Conservation (phyloP, 331 rosid species). For the Acacia pycnantha region DNA sequence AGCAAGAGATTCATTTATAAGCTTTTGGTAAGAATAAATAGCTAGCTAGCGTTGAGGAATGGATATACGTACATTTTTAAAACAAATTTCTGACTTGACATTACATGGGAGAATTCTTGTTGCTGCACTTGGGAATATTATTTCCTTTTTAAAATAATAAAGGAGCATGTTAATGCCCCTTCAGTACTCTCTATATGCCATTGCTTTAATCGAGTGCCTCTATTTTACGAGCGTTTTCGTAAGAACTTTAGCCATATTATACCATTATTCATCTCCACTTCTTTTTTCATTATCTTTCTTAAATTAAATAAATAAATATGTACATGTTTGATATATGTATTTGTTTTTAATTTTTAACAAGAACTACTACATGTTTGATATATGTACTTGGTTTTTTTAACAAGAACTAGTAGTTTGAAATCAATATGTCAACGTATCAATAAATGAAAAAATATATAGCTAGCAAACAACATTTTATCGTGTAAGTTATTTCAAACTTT, state of each 20-base stretch:
- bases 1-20: conserved; percentile 23
- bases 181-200: not conserved
- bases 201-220: not conserved
- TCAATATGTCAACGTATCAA: not conserved
- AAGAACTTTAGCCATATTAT: not conserved
- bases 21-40: not conserved
- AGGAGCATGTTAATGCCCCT: not conserved
- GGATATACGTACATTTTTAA: conserved; percentile 17
- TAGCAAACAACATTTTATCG: not conserved
- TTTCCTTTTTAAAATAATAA: not conserved
- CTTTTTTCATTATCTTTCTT: not conserved
- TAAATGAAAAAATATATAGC: not conserved
- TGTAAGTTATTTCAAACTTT: not conserved
- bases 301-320: too few relatives aligned
- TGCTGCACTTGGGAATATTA: conserved; percentile 24
- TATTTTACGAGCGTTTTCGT: not conserved
- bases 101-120: conserved; percentile 36
- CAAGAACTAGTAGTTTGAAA: not conserved
- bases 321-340: not conserved
- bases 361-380: not conserved
- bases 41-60: not conserved
- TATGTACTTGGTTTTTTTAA: not conserved
- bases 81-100: conserved; percentile 26
- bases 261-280: not conserved
- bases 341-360: not conserved